Evolutionary conservation across 163 green algal species (phyloP), one percentile per base, ranked within the genome.

Genomic region (Prototheca wickerhamii): DNA sequence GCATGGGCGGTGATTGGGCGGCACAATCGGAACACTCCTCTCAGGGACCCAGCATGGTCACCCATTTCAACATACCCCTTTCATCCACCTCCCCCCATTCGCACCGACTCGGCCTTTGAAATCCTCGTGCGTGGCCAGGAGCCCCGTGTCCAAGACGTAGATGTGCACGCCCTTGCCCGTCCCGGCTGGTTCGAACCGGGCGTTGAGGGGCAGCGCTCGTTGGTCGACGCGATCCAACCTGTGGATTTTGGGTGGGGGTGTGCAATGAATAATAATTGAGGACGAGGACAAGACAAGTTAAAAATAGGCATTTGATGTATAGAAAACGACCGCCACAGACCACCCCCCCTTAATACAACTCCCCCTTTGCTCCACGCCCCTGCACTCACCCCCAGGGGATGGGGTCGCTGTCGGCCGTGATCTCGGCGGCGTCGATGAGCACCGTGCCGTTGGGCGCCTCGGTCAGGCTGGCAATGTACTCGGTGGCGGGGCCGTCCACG

Each of bases 121-220:
- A 30, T 94, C 72, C 2, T 50, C 4, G 68, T 94, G 87, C 44
- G 58, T 76, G 31, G 68, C 61, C n/a, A 77, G 67, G 17, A 93
- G 77, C 33, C 87, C 87, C 32, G 86, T 92, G 69, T 94, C 86
- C 4, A 93, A 31, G 7, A 93, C 65, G 66, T 93, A 93, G 4
- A 87, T 70, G 32, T 90, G 75, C 4, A 91, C 82, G 1, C 82
- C 84, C 0, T 52, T 75, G 34, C 82, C 83, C 15, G 65, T 61
- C 29, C 58, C 76, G 53, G 53, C 61, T 23, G 73, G 70, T 0
- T 29, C 4, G 44, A 67, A 80, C 4, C 18, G 17, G 25, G 52
- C 55, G 20, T 77, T 57, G 15, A 84, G 71, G 2, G 77, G 74
- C 32, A 82, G 61, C 17, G 3, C 4, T 0, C 31, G 2, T 66